Percentiles rank a stretch among this genome's conserved stretches.
These are phyloP conservation scores for Yamadazyma paraphyllophila DNA, from an alignment of 805 yeast genomes.

Conservation along the genomic window DNA sequence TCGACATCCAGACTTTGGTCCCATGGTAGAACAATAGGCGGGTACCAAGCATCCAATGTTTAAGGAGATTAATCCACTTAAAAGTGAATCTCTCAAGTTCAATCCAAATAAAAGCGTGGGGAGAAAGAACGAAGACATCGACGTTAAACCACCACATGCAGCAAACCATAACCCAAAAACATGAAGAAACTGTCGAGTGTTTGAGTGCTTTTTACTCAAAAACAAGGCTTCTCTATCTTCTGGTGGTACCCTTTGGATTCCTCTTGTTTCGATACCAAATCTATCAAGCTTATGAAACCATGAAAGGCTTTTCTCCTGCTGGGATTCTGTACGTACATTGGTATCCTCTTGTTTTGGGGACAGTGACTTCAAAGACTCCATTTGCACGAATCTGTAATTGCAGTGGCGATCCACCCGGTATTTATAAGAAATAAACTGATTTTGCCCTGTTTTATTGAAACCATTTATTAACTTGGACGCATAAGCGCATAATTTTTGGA, in stretches of 20 bases:
- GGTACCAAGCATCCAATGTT: constrained; percentile 35
- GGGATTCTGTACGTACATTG: background rate
- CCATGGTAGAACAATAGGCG: constrained; percentile 39
- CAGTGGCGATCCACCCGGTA: no score
- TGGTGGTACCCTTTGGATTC: constrained; percentile 33
- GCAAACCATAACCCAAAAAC: constrained; percentile 39
- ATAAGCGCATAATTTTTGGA: constrained; percentile 5
- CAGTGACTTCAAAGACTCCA: background rate
- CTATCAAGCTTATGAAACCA: constrained; percentile 24
- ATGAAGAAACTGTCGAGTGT: constrained; percentile 21
- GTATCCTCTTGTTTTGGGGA: background rate
- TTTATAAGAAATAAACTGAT: background rate
- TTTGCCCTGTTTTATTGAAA: background rate
- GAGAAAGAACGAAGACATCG: constrained; percentile 37
- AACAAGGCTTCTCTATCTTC: constrained; percentile 21
- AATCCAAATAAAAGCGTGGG: constrained; percentile 30
- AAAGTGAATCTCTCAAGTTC: constrained; percentile 24
- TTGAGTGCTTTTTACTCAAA: constrained; percentile 7
- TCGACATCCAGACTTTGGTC: constrained; percentile 37
- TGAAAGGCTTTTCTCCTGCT: background rate
- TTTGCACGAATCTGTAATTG: background rate
- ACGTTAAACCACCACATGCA: constrained; percentile 38
- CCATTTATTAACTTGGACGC: background rate
- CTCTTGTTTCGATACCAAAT: constrained; percentile 33
- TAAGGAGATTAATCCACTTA: constrained; percentile 30